Percentiles rank a stretch among this genome's conserved stretches.
Evolutionary conservation across 352 stramenopile species (phyloP).

Genomic region (Pythium sukuiense): DNA sequence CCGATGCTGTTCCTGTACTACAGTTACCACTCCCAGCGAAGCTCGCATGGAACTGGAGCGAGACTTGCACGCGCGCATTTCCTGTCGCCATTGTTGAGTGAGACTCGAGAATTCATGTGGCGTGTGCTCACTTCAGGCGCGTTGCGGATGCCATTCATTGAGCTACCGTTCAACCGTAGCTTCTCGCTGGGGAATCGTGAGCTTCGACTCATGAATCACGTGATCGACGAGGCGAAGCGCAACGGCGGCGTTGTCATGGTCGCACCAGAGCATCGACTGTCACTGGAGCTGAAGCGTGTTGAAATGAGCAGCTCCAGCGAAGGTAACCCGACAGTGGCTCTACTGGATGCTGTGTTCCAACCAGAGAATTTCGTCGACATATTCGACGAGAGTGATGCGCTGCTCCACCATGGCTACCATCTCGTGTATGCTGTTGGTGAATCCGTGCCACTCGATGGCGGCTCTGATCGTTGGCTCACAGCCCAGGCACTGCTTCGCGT

Average conservation of each 20-base stretch:
- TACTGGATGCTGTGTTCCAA: conserved; percentile 45
- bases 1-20: conserved; percentile 87
- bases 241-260: conserved; percentile 61
- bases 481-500: conserved; percentile 49
- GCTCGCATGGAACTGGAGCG: too few relatives aligned
- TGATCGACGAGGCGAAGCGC: conserved; percentile 33
- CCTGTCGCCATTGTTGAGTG: conserved; percentile 49
- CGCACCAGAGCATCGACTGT: conserved; percentile 84
- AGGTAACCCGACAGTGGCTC: conserved; percentile 18
- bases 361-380: conserved; percentile 70
- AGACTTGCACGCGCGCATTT: conserved; percentile 56
- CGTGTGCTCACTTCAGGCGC: conserved; percentile 41
- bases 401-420: conserved; percentile 87
- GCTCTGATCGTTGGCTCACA: conserved; percentile 48
- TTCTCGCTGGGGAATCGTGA: too few relatives aligned
- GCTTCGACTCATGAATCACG: conserved; percentile 45
- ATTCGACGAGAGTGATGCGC: conserved; percentile 88
- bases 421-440: conserved; percentile 84
- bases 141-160: conserved; percentile 41
- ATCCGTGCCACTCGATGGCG: conserved; percentile 43
- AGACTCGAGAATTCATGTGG: conserved; percentile 64
- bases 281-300: conserved; percentile 79
- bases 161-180: conserved; percentile 71
- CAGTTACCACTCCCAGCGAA: too few relatives aligned
- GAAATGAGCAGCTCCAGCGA: conserved; percentile 52